phyloP scores from a whole-genome alignment of 75 land plant species.

The Sequoia sempervirens region DNA sequence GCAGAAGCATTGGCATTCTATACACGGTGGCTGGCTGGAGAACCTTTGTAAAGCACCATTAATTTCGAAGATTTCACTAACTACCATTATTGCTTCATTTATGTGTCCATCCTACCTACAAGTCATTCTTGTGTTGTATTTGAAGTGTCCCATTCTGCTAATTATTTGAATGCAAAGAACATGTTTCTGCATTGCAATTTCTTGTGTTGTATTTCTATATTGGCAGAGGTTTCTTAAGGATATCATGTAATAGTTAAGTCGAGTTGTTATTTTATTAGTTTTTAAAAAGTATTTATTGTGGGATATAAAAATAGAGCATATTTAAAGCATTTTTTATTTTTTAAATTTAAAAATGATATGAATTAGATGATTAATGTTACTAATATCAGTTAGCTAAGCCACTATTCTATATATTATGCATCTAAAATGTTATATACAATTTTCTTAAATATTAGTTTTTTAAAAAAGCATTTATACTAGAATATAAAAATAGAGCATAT shows the following conservation, averaged over 20 bases:
- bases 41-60: conserved; percentile 14
- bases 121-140: background rate
- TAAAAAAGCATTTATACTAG: background rate
- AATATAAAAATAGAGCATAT: too few relatives aligned
- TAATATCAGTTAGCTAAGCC: too few relatives aligned
- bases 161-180: background rate
- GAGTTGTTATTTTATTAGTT: background rate
- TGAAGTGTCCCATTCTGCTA: background rate
- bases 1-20: conserved; percentile 68
- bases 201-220: background rate
- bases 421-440: too few relatives aligned
- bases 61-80: background rate
- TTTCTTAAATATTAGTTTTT: too few relatives aligned
- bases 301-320: background rate
- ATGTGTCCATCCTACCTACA: background rate
- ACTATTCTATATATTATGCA: too few relatives aligned
- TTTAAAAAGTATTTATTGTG: too few relatives aligned
- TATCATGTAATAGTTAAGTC: background rate
- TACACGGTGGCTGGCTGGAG: conserved; percentile 55
- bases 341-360: too few relatives aligned
- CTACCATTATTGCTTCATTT: background rate
- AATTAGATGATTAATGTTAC: too few relatives aligned
- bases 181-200: background rate
- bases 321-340: too few relatives aligned
- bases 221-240: background rate